Base-by-base conservation (phyloP, 306 rosid species). In the Gastrolobium villosum region DNA sequence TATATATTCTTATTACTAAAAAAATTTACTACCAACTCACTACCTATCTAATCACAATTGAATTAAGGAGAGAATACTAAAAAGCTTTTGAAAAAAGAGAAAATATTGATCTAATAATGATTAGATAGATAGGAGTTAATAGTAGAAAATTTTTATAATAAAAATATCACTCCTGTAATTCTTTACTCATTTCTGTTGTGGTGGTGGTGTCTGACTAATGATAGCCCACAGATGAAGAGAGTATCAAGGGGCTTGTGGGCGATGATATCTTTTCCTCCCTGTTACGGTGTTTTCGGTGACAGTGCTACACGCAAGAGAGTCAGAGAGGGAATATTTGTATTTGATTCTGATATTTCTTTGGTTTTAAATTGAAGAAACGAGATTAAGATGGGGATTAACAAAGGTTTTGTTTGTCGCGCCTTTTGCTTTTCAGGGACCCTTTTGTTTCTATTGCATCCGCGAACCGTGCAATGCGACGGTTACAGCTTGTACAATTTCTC, bases 381-480 rank as follows among this genome's bases (percentile, higher is more conserved):
- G 26, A 20, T 20, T 20, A 20, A 20, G 26, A 20, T 20, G 7
- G 70, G 59, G 60, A 43, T n/a, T 87, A 20, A 4, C 71, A 86
- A 71, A 32, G 26, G 44, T 59, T 39, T 44, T 81, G 72, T 66
- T 85, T 45, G 52, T 46, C 0, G n/a, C 52, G 4, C 39, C 5
- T 10, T 20, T 20, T 20, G 26, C 26, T 20, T 20, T 10, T 14
- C n/a, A 48, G 70, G 54, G 35, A 10, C 40, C 53, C 43, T 68
- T 60, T 66, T 81, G 72, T 75, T 49, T 59, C 32, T 34, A 4
- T 67, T 62, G 36, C 39, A 46, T 15, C 36, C 35, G 1, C 30
- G 1, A 5, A 54, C 77, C 77, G 82, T 70, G 82, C 82, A 59
- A 69, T 70, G 82, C 82, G 46, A 69, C 77, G 82, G 82, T 59